Conservation (phyloP, 192 early-diverging fungal species). For the Cladochytrium replicatum region DNA sequence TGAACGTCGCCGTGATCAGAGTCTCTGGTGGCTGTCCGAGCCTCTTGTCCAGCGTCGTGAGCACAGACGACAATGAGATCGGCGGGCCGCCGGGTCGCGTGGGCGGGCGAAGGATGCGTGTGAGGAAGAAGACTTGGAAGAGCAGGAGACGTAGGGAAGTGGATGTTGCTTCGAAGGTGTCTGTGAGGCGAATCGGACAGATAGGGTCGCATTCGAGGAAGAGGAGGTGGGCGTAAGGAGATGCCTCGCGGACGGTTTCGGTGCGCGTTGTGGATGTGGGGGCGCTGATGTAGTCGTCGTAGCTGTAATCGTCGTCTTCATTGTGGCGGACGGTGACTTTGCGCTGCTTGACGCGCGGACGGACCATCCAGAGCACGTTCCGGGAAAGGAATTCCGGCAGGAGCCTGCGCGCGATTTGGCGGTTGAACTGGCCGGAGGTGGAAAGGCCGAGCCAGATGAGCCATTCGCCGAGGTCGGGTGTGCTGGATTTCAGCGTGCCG, state of each 20-base stretch:
- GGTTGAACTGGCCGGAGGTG: not conserved
- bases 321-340: too few relatives aligned
- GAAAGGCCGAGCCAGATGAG: not conserved
- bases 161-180: not conserved
- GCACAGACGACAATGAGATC: too few relatives aligned
- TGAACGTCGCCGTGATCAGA: not conserved
- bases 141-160: not conserved
- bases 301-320: not conserved
- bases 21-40: not conserved
- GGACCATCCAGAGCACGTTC: not conserved
- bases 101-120: not conserved
- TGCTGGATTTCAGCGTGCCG: not conserved
- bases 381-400: not conserved
- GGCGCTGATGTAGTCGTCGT: not conserved
- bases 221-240: not conserved
- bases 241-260: too few relatives aligned
- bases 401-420: not conserved
- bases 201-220: not conserved
- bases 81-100: too few relatives aligned
- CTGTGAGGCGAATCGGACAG: not conserved
- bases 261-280: too few relatives aligned
- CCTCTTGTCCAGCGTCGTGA: not conserved
- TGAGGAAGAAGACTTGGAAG: constrained; percentile 1
- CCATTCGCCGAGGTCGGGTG: not conserved
- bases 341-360: not conserved